These are phyloP conservation scores for Wilcoxina mikolae DNA, from an alignment of 495 filamentous ascomycete genomes.

Conservation along the genomic window DNA sequence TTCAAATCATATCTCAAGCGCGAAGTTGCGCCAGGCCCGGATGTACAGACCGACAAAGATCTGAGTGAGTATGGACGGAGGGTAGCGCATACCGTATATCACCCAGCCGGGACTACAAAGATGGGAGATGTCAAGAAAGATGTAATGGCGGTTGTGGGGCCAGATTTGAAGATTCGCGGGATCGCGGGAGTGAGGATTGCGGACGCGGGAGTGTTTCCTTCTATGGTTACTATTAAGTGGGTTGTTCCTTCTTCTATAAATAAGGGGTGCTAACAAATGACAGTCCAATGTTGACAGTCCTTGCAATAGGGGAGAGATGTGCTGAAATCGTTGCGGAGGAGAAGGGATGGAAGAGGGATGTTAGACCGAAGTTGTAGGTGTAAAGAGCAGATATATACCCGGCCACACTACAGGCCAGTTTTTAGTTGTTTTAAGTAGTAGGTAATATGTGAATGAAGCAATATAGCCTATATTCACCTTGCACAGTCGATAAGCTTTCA, in stretches of 20 bases:
- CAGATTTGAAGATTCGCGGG: slow-evolving; percentile 40
- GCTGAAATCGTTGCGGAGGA: slow-evolving; percentile 42
- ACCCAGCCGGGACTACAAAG: slow-evolving; percentile 73
- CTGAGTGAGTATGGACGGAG: slow-evolving; percentile 58
- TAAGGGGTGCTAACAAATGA: background rate
- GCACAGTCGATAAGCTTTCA: no score
- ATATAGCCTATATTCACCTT: no score
- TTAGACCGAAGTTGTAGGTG: slow-evolving; percentile 3
- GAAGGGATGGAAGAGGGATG: slow-evolving; percentile 1
- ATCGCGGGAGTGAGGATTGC: slow-evolving; percentile 45
- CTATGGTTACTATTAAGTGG: slow-evolving; percentile 31
- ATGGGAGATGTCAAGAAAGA: slow-evolving; percentile 59
- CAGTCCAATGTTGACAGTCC: slow-evolving; percentile 38
- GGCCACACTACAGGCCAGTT: no score
- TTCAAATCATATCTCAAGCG: slow-evolving; percentile 68
- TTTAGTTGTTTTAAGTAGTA: no score
- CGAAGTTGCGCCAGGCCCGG: slow-evolving; percentile 62
- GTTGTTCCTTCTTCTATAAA: background rate
- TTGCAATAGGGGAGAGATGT: slow-evolving; percentile 45
- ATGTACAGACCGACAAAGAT: slow-evolving; percentile 52
- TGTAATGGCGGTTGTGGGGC: slow-evolving; percentile 45
- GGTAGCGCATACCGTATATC: slow-evolving; percentile 73
- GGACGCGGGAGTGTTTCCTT: slow-evolving; percentile 50
- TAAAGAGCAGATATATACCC: no score
- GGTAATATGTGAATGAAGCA: no score